phyloP scores from a whole-genome alignment of 768 basidiomycete species.

The Mrakia frigida region DNA sequence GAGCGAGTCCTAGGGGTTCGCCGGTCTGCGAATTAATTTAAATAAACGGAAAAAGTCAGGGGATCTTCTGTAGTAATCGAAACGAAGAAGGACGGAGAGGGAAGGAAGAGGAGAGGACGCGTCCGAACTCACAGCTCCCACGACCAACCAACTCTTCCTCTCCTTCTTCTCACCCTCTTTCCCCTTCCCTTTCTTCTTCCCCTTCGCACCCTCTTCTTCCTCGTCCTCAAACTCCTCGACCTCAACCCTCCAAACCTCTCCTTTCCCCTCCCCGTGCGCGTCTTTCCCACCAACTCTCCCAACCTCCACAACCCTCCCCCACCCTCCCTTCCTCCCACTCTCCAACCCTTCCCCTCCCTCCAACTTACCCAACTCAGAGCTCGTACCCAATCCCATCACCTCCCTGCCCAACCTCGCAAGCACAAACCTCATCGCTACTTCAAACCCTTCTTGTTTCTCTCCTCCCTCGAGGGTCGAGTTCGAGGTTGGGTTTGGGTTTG shows the following conservation, averaged over 20 bases:
- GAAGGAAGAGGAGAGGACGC: neutral
- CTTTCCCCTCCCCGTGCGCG: neutral
- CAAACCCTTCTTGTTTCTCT: neutral
- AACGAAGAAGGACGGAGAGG: neutral
- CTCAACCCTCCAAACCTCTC: conserved; percentile 11
- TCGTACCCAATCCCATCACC: neutral
- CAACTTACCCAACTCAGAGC: neutral
- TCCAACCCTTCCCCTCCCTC: neutral
- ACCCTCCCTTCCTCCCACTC: neutral
- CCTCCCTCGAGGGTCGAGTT: neutral
- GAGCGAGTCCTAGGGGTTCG: conserved; percentile 14
- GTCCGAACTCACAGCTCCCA: conserved; percentile 1
- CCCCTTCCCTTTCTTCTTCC: neutral
- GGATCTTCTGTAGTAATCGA: neutral
- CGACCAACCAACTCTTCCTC: neutral
- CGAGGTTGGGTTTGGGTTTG: neutral
- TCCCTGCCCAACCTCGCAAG: conserved; percentile 3
- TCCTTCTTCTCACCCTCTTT: neutral
- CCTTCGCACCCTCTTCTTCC: neutral
- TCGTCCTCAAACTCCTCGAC: neutral
- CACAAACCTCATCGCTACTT: conserved; percentile 1
- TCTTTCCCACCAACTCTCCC: neutral
- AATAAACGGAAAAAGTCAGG: neutral
- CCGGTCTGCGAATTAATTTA: neutral
- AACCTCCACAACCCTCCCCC: conserved; percentile 3